Evolutionary conservation across 768 basidiomycete genomes (phyloP), one percentile per base, ranked within the genome.

Genomic region (Symmetrospora coprosmae): DNA sequence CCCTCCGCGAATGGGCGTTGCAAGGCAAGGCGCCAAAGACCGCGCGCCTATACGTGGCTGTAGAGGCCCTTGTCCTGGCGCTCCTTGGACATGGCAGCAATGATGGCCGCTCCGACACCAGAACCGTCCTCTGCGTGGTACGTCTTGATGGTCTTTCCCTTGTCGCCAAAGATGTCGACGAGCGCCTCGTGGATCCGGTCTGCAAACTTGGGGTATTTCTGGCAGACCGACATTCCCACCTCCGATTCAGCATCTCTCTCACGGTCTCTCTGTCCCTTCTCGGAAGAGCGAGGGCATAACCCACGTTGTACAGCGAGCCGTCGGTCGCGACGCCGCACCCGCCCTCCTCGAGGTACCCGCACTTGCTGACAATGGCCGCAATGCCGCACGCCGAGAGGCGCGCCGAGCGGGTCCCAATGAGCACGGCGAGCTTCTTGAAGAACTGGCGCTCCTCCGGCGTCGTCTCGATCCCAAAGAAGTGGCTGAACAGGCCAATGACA

Each of bases 131-230:
- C 87, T 13, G 88, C 88, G 69, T 85, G 86, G 71, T 84, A 78
- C 0, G 86, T 88, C 14, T 80, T 70, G 66, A 88, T 84, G 64
- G 82, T 21, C 86, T 82, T 80, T 70, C 90, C 94, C 76, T 87
- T 88, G 66, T 94, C 90, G 13, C 94, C 94, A 70, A 97, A 94
- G 63, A 99, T 83, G 70, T 97, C 94, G 39, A 84, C 78, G 61
- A 99, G 74, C 14, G 90, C 94, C 71, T 91, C 83, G 66, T 94
- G 88, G 59, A 97, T 82, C 61, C 89, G 78, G 65, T 96, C 87
- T 35, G 90, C 80, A 70, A 97, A 99, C 37, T 85, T 82, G 31
- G 94, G 94, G 74, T 97, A 97, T 87, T 96, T 94, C 89, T 96
- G 56, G 28, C 25, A 38, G 9, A 62, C 9, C 21, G 11, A 46